Conservation (phyloP, 345 rosid genomes). For the Populus pruinosa region DNA sequence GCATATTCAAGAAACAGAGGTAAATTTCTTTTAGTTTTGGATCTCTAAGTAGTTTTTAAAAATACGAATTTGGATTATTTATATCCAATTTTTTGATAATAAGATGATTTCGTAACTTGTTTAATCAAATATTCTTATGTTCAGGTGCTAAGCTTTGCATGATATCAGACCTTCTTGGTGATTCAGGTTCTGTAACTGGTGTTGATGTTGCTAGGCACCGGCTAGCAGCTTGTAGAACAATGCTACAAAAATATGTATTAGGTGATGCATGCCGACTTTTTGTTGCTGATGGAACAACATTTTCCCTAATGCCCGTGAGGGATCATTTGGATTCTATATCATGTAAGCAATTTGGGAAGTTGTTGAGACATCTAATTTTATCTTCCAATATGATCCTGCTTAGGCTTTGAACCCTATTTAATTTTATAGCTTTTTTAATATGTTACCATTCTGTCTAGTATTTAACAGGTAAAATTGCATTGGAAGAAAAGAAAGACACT, state of each 20-base stretch:
- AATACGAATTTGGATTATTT: background rate
- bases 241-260: constrained; percentile 71
- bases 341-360: constrained; percentile 28
- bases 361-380: background rate
- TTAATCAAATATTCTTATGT: constrained; percentile 3
- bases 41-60: background rate
- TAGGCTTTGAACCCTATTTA: background rate
- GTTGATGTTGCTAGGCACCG: constrained; percentile 88
- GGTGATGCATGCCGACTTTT: constrained; percentile 76
- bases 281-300: constrained; percentile 76
- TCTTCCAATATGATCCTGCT: background rate
- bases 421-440: constrained; percentile 20
- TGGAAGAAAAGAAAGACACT: constrained; percentile 35
- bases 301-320: constrained; percentile 57
- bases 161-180: constrained; percentile 69
- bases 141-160: constrained; percentile 98
- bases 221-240: constrained; percentile 84
- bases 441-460: constrained; percentile 37
- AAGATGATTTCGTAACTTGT: background rate
- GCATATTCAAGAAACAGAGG: background rate
- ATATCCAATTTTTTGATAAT: background rate
- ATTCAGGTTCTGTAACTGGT: constrained; percentile 80
- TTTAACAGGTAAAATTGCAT: constrained; percentile 48
- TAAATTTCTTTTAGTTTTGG: background rate
- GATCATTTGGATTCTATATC: constrained; percentile 26